A percentile compares a stretch with the other conserved stretches of the same genome.
Conservation (phyloP, 1,284 basidiomycete genomes). For the Anthracocystis walkeri region DNA sequence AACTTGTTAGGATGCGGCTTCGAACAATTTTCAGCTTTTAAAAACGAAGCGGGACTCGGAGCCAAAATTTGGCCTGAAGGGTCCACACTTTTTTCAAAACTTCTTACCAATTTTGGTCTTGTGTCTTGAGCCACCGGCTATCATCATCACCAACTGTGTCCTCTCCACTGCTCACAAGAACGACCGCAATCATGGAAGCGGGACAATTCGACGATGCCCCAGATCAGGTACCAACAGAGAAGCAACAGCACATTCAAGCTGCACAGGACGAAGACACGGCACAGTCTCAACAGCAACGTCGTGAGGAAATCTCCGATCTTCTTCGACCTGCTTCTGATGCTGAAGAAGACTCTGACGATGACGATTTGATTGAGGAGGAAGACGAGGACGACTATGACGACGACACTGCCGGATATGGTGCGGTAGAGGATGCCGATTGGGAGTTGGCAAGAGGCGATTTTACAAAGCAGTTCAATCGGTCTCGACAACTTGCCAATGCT, state of each 20-base stretch:
- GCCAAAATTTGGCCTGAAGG: conserved; percentile 10
- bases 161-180: not conserved
- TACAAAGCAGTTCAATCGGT: conserved; percentile 68
- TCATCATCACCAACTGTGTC: not conserved
- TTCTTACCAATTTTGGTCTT: conserved; percentile 5
- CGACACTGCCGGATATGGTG: conserved; percentile 40
- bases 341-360: conserved; percentile 40
- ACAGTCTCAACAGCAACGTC: conserved; percentile 27
- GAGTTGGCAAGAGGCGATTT: conserved; percentile 67
- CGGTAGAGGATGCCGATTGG: conserved; percentile 68
- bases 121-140: not conserved
- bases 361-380: conserved; percentile 19
- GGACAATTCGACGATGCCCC: conserved; percentile 50
- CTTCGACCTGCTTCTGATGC: conserved; percentile 37
- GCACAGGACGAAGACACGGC: conserved; percentile 33
- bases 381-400: conserved; percentile 48
- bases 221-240: conserved; percentile 9
- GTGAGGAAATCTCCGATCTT: conserved; percentile 43
- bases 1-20: not conserved
- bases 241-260: conserved; percentile 18
- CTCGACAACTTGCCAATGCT: conserved; percentile 60
- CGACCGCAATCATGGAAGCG: conserved; percentile 23
- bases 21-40: not conserved
- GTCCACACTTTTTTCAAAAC: conserved; percentile 22
- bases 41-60: conserved; percentile 18